Evolutionary conservation across 2,329 filamentous ascomycete species (phyloP).

Genomic region (Bisporella sp.): DNA sequence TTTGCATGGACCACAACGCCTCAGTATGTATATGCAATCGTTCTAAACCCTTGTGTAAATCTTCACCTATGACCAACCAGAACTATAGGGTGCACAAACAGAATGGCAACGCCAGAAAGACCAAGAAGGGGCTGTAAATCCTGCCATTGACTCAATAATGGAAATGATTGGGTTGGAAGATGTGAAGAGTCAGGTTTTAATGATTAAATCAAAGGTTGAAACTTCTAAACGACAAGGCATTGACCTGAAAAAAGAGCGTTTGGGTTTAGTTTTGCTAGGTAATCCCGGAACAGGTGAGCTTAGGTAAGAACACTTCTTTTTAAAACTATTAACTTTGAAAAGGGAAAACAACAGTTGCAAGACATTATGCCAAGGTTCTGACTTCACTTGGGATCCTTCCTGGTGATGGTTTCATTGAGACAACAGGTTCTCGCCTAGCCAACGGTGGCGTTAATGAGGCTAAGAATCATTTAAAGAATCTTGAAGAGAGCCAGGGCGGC

Average conservation of each 20-base stretch:
- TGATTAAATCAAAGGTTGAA: constrained; percentile 58
- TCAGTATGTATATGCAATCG: constrained; percentile 3
- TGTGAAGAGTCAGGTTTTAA: constrained; percentile 58
- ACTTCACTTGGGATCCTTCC: constrained; percentile 54
- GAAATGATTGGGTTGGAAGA: constrained; percentile 63
- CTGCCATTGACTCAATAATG: constrained; percentile 58
- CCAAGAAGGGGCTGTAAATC: constrained; percentile 41
- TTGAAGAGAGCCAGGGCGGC: constrained; percentile 60
- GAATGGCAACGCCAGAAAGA: constrained; percentile 60
- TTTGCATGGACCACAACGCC: constrained; percentile 13
- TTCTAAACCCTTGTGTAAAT: too few relatives aligned
- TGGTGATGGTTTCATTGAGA: constrained; percentile 55
- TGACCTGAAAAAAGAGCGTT: constrained; percentile 49
- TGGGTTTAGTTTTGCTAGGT: constrained; percentile 57
- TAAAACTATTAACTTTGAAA: constrained; percentile 20
- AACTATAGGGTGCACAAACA: constrained; percentile 23
- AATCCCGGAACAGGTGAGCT: constrained; percentile 65
- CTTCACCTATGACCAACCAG: too few relatives aligned
- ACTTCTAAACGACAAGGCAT: constrained; percentile 48
- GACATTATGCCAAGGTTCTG: constrained; percentile 62
- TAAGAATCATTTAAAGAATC: constrained; percentile 47
- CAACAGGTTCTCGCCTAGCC: constrained; percentile 59
- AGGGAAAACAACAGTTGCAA: constrained; percentile 65
- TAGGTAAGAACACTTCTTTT: background rate
- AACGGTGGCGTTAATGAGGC: constrained; percentile 52